Percentiles rank a stretch among this genome's conserved stretches.
Evolutionary conservation across 2,329 filamentous ascomycete species (phyloP).

Genomic region (Talaromyces amestolkiae): DNA sequence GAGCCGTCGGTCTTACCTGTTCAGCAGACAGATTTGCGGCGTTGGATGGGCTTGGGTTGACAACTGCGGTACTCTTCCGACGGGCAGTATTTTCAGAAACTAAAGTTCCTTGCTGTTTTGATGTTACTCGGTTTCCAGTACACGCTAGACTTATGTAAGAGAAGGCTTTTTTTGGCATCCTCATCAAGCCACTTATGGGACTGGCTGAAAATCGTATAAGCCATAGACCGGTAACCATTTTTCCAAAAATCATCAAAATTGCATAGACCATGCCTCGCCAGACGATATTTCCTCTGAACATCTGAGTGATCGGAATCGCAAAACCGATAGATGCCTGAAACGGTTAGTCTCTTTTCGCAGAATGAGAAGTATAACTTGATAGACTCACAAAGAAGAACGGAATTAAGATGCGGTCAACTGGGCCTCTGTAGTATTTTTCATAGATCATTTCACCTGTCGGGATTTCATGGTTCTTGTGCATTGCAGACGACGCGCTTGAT

Average conservation of each 20-base stretch:
- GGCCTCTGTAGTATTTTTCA: constrained; percentile 46
- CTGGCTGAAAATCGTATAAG: constrained; percentile 43
- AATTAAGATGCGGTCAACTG: constrained; percentile 56
- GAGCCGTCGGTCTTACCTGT: no score
- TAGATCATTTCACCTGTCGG: constrained; percentile 39
- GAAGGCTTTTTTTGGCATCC: background rate
- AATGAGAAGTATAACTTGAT: background rate
- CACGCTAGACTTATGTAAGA: background rate
- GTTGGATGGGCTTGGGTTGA: constrained; percentile 11
- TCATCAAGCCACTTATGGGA: background rate
- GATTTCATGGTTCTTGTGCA: background rate
- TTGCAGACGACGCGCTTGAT: background rate
- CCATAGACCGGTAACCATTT: constrained; percentile 61
- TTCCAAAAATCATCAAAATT: constrained; percentile 65
- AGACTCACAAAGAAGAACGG: constrained; percentile 69
- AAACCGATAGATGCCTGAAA: constrained; percentile 64
- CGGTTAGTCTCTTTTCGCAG: background rate
- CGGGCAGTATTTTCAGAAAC: background rate
- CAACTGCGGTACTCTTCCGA: background rate
- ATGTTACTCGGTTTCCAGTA: background rate
- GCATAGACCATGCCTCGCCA: constrained; percentile 75
- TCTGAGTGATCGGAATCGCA: constrained; percentile 68
- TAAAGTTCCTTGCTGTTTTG: background rate
- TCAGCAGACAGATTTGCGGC: background rate
- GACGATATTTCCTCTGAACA: constrained; percentile 63